Base-by-base conservation (phyloP, 768 basidiomycete species). In the Kwoniella sp. region DNA sequence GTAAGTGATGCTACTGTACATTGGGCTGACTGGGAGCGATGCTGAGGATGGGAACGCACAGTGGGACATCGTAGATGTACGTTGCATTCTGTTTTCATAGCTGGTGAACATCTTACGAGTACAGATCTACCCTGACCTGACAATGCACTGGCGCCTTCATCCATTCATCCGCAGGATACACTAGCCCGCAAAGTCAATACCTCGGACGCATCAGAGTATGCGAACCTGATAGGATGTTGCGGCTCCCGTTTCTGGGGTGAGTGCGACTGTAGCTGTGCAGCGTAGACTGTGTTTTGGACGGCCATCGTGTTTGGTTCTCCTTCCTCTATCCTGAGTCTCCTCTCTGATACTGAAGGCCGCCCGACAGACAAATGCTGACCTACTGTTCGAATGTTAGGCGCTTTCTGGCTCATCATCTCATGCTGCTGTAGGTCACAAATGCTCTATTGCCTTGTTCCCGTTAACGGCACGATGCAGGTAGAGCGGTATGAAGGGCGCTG, bases 11-110 rank as follows among this genome's bases (percentile, higher is more conserved):
- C 13, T 2, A 1, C 27, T 52, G 8, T 10, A 8, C 8, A n/a
- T 29, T 9, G 2, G 21, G 3, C 17, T 7, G 33, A 13, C 15
- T 37, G 4, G 19, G 26, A 50, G 46, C 59, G n/a, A 21, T 55
- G 15, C 58, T 27, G 49, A 33, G 36, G 26, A 29, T 40, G 19
- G 26, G 40, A 44, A 19, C 9, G 22, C 13, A 33, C 22, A 60
- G 63, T 80, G 79, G 80, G 80, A 80, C 48, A 80, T 80, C 56
- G 64, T 80, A 55, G 80, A 80, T 65, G 79, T 78, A 24, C 68
- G 74, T 51, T 47, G 25, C 33, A n/a, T n/a, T n/a, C n/a, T n/a
- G n/a, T n/a, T n/a, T n/a, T n/a, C n/a, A n/a, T n/a, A n/a, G n/a
- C n/a, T n/a, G n/a, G n/a, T n/a, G n/a, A n/a, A n/a, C n/a, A n/a